Percentiles rank a stretch among this genome's conserved stretches.
Conservation (phyloP, 2,329 filamentous ascomycete species). For the Fusarium zealandicum region DNA sequence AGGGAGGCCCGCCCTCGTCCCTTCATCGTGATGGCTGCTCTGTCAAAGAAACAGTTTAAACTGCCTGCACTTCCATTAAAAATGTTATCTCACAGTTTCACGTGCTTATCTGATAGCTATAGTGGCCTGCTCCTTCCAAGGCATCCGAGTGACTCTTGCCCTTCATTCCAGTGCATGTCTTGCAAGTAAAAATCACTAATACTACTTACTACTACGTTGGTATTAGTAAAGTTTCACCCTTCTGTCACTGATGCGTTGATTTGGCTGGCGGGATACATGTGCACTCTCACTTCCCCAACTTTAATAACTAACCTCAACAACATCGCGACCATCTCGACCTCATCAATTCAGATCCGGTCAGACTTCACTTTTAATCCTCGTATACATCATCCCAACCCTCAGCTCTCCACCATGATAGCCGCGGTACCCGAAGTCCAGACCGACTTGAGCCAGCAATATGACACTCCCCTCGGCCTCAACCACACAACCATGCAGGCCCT, state of each 20-base stretch:
- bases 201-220: background rate
- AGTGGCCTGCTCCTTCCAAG: no score
- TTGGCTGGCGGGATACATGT: constrained; percentile 22
- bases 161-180: no score
- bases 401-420: constrained; percentile 17
- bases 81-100: no score
- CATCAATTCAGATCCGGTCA: background rate
- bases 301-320: constrained; percentile 1
- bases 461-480: constrained; percentile 53
- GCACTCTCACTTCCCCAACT: background rate
- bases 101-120: no score
- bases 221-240: constrained; percentile 16
- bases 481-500: constrained; percentile 58
- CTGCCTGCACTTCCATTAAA: no score
- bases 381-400: background rate
- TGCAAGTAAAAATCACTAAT: no score
- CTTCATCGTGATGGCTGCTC: background rate
- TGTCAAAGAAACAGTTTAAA: background rate
- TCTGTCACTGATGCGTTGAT: constrained; percentile 10
- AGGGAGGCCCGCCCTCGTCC: background rate
- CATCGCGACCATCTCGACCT: background rate
- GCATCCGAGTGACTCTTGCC: no score
- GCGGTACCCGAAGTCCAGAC: constrained; percentile 32
- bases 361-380: background rate
- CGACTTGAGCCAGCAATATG: constrained; percentile 54